Percentiles rank a stretch among this genome's conserved stretches.
Conservation (phyloP, 768 basidiomycete species). For the Pleurotus salmoneostramineus region DNA sequence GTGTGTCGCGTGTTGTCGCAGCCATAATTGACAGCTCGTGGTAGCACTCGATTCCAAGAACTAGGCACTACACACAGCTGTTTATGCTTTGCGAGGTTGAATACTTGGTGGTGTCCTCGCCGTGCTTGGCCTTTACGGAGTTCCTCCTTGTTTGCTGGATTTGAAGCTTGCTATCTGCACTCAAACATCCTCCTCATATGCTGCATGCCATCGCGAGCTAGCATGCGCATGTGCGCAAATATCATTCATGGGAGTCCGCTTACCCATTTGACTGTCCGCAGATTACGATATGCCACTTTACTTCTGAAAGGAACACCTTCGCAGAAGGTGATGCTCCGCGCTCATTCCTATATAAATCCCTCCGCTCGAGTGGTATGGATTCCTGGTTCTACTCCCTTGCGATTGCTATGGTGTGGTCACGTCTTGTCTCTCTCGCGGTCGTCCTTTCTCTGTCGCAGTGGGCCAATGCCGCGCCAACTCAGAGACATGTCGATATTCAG, state of each 20-base stretch:
- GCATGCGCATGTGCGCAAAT: not conserved
- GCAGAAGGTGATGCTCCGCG: not conserved
- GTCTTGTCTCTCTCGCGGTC: not conserved
- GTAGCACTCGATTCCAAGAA: too few relatives aligned
- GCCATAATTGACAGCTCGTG: too few relatives aligned
- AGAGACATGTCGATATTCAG: constrained; percentile 2
- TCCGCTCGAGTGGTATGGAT: not conserved
- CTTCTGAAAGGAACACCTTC: not conserved
- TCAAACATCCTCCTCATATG: not conserved
- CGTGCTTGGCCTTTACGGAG: too few relatives aligned
- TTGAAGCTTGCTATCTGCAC: too few relatives aligned
- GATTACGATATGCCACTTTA: not conserved
- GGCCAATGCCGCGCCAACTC: not conserved
- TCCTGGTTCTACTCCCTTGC: not conserved
- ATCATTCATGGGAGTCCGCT: constrained; percentile 7
- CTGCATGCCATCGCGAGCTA: not conserved
- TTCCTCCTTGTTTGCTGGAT: too few relatives aligned
- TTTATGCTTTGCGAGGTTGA: too few relatives aligned
- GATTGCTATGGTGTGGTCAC: not conserved
- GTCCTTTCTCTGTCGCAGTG: not conserved
- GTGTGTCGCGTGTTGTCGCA: not conserved
- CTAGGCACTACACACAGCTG: too few relatives aligned
- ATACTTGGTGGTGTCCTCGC: too few relatives aligned
- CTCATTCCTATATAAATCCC: not conserved
- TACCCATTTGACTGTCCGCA: not conserved